A percentile compares a stretch with the other conserved stretches of the same genome.
Evolutionary conservation across 225 moss, liverwort and hornwort genomes (phyloP).

Genomic region (Polytrichum commune): DNA sequence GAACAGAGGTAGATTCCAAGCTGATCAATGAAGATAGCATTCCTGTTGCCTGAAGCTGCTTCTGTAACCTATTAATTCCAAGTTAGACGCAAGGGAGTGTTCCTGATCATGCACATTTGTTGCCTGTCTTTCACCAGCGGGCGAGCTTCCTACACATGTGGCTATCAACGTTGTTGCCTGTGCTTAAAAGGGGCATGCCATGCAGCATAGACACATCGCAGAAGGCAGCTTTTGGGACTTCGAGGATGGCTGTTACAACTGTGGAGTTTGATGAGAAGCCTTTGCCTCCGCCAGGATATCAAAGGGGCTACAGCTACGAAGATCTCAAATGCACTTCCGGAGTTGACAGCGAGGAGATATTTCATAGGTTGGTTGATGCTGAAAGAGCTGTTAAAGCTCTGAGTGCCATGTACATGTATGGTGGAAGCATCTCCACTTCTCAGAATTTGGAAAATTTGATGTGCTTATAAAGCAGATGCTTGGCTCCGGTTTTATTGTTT

Average conservation of each 20-base stretch:
- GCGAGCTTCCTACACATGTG: conserved; percentile 44
- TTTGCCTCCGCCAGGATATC: conserved; percentile 63
- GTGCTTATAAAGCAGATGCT: too few species aligned
- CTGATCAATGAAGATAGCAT: too few species aligned
- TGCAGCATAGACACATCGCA: conserved; percentile 20
- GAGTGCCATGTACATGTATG: conserved; percentile 38
- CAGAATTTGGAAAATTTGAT: background rate
- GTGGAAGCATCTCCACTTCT: conserved; percentile 18
- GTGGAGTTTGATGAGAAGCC: conserved; percentile 70
- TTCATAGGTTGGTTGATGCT: conserved; percentile 34
- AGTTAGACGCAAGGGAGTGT: too few species aligned
- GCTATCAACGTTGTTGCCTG: conserved; percentile 39
- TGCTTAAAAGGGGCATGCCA: conserved; percentile 17
- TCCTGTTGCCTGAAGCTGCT: too few species aligned
- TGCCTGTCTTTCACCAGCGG: conserved; percentile 23
- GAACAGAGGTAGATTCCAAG: too few species aligned
- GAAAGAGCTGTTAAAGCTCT: conserved; percentile 33
- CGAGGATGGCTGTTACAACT: conserved; percentile 31
- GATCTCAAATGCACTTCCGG: conserved; percentile 23
- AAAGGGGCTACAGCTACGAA: conserved; percentile 53
- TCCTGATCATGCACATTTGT: too few species aligned
- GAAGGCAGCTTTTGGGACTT: conserved; percentile 39
- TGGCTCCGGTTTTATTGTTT: too few species aligned
- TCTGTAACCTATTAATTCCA: too few species aligned
- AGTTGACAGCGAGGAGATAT: conserved; percentile 21